Conservation (phyloP, 805 yeast species). For the Pichia kluyveri region DNA sequence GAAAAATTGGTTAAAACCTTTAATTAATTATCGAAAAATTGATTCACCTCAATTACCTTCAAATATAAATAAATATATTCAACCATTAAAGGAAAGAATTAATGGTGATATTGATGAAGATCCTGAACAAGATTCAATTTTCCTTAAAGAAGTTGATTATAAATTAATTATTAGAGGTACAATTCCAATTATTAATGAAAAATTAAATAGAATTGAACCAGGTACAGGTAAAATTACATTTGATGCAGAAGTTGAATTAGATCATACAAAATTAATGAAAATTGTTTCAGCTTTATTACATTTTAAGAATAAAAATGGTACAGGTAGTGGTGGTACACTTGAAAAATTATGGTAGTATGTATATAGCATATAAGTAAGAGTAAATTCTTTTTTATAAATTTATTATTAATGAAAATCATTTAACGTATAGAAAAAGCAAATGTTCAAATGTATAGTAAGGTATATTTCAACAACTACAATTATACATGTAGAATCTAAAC, state of each 20-base stretch:
- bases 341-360: conserved; percentile 21
- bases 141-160: conserved; percentile 23
- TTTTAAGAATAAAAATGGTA: conserved; percentile 16
- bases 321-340: conserved; percentile 18
- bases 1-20: conserved; percentile 21
- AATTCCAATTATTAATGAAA: conserved; percentile 17
- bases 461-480: no score
- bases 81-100: conserved; percentile 22
- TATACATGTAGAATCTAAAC: neutral
- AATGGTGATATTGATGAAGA: conserved; percentile 15
- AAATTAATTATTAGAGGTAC: conserved; percentile 24
- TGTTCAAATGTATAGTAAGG: no score
- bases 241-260: conserved; percentile 27
- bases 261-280: conserved; percentile 27
- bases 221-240: conserved; percentile 25
- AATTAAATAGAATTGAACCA: conserved; percentile 14
- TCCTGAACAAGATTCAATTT: conserved; percentile 17
- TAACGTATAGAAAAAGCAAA: no score
- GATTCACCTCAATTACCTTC: conserved; percentile 16
- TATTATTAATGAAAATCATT: no score
- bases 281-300: conserved; percentile 20
- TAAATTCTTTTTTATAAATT: no score
- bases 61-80: conserved; percentile 22
- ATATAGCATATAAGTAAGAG: no score
- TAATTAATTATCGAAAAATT: conserved; percentile 18